These are phyloP conservation scores for Pleurotus ostreatus DNA, from an alignment of 768 basidiomycete species.

Conservation along the genomic window DNA sequence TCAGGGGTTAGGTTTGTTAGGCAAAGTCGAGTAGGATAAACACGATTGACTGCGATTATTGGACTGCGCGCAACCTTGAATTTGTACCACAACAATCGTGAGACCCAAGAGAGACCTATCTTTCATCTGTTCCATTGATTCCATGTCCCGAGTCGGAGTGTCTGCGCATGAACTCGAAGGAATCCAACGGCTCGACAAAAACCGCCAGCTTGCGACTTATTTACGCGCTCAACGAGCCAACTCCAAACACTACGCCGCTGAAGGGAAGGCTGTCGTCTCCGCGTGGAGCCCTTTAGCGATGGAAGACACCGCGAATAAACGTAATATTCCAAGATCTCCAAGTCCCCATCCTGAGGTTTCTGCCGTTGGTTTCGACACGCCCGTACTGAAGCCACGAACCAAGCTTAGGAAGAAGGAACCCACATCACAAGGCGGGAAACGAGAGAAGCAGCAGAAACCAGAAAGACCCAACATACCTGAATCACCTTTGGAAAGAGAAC, in stretches of 20 bases:
- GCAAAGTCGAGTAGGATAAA: neutral
- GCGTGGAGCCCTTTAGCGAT: conserved; percentile 22
- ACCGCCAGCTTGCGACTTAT: conserved; percentile 40
- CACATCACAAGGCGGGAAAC: neutral
- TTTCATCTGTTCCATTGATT: too few relatives aligned
- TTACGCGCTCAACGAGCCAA: conserved; percentile 45
- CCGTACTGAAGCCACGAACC: conserved; percentile 48
- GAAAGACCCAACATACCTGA: conserved; percentile 16
- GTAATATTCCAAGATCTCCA: conserved; percentile 6
- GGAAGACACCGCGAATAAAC: neutral
- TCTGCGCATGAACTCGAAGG: neutral
- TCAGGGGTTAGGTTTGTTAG: neutral
- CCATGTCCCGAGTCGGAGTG: neutral
- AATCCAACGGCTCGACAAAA: conserved; percentile 31
- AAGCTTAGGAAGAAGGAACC: neutral
- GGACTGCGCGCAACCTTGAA: too few relatives aligned
- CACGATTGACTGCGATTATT: neutral
- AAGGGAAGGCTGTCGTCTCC: conserved; percentile 29
- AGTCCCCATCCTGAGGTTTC: neutral
- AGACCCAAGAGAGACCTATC: too few relatives aligned
- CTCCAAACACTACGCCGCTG: conserved; percentile 36
- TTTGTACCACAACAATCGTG: neutral
- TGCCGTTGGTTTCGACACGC: conserved; percentile 44
- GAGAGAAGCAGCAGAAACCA: neutral
- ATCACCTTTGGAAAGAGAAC: neutral